Conservation (phyloP, 2,329 filamentous ascomycete species). For the Eutypella sp. region DNA sequence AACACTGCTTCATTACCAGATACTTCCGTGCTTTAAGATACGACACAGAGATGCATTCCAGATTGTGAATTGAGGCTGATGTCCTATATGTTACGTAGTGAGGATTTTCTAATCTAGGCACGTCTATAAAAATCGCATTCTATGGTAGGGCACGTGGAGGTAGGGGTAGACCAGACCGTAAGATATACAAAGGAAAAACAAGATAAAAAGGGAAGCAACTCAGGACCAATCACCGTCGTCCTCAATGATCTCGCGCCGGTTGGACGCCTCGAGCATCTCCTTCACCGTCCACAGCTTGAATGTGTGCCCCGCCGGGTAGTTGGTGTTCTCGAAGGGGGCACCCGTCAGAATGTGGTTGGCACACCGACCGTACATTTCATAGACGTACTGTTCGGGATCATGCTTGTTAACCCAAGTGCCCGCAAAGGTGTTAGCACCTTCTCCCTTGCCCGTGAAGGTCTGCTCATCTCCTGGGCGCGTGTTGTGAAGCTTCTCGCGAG, state of each 20-base stretch:
- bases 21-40: too few relatives aligned
- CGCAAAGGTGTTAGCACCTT: slow-evolving; percentile 9
- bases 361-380: slow-evolving; percentile 21
- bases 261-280: slow-evolving; percentile 1
- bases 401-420: slow-evolving; percentile 20
- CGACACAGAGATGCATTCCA: too few relatives aligned
- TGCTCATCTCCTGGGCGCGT: slow-evolving; percentile 11
- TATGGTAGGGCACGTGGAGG: too few relatives aligned
- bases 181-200: too few relatives aligned
- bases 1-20: too few relatives aligned
- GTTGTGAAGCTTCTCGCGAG: slow-evolving; percentile 13
- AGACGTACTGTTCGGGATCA: slow-evolving; percentile 26
- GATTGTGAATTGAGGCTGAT: too few relatives aligned
- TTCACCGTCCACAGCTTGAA: slow-evolving; percentile 25
- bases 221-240: slow-evolving; percentile 3
- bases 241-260: neutral
- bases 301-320: slow-evolving; percentile 21
- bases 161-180: too few relatives aligned
- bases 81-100: too few relatives aligned
- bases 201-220: too few relatives aligned
- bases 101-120: too few relatives aligned
- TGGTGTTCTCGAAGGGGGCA: slow-evolving; percentile 24
- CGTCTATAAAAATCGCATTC: too few relatives aligned
- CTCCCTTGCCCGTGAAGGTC: too few relatives aligned
- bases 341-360: slow-evolving; percentile 17